Percentiles rank a stretch among this genome's conserved stretches.
Evolutionary conservation across 1,284 basidiomycete species (phyloP).

Genomic region (Cronartium ribicola): DNA sequence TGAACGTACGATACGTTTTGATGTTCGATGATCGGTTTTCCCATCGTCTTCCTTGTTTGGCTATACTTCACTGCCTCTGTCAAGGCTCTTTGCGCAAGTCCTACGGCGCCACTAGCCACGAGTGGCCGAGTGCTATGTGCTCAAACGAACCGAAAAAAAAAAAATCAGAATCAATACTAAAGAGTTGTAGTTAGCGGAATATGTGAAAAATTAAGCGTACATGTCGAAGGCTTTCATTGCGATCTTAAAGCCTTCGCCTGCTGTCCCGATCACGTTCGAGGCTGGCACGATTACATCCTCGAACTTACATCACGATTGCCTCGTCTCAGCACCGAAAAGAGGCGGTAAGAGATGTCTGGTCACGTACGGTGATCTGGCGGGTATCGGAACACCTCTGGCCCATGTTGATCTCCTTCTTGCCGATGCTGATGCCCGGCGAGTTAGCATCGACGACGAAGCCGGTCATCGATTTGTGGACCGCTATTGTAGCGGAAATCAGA

Average conservation of each 20-base stretch:
- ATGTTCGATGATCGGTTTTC: slow-evolving; percentile 58
- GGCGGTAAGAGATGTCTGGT: slow-evolving; percentile 45
- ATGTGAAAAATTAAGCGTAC: slow-evolving; percentile 48
- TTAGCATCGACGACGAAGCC: slow-evolving; percentile 60
- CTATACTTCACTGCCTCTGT: slow-evolving; percentile 58
- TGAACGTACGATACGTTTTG: slow-evolving; percentile 53
- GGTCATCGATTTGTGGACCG: slow-evolving; percentile 56
- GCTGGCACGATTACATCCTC: slow-evolving; percentile 48
- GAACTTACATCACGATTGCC: not conserved
- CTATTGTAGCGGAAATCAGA: not conserved
- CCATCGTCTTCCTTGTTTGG: slow-evolving; percentile 59
- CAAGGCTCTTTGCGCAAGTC: slow-evolving; percentile 57
- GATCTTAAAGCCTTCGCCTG: slow-evolving; percentile 59
- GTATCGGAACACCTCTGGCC: slow-evolving; percentile 60
- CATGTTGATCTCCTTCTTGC: slow-evolving; percentile 61
- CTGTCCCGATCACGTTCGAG: slow-evolving; percentile 57
- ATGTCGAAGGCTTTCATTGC: slow-evolving; percentile 60
- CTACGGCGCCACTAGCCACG: slow-evolving; percentile 58
- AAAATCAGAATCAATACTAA: not conserved
- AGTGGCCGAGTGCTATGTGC: slow-evolving; percentile 50
- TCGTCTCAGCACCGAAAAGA: not conserved
- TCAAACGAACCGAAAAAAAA: slow-evolving; percentile 46
- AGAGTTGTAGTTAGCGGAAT: not conserved
- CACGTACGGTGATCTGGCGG: slow-evolving; percentile 57
- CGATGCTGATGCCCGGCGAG: slow-evolving; percentile 54